These are phyloP conservation scores for Pythium folliculosum DNA, from an alignment of 352 stramenopile species.

Conservation along the genomic window DNA sequence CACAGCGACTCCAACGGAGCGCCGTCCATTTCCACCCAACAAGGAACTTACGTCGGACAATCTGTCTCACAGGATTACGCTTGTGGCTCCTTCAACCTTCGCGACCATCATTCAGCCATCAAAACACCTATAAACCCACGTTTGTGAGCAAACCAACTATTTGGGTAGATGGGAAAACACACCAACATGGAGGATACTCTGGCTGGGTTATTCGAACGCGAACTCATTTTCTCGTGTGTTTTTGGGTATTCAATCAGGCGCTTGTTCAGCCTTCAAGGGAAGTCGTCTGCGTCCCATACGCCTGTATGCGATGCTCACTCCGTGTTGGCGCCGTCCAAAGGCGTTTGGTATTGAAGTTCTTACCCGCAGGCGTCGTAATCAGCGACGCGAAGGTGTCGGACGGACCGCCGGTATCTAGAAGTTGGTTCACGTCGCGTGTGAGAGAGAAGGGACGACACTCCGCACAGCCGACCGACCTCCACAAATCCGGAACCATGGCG, in stretches of 20 bases:
- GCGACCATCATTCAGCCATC: constrained; percentile 1
- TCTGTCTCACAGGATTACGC: constrained; percentile 19
- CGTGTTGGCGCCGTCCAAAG: neutral
- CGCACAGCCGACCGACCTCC: neutral
- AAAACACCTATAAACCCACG: constrained; percentile 3
- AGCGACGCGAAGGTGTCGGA: neutral
- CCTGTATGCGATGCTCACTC: constrained; percentile 1
- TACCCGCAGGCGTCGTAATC: constrained; percentile 1
- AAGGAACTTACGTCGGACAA: neutral
- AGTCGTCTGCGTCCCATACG: no score
- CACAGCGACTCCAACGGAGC: neutral
- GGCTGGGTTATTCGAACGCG: no score
- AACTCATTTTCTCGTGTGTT: neutral
- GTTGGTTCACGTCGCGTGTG: neutral
- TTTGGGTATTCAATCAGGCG: constrained; percentile 6
- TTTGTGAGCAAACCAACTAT: no score
- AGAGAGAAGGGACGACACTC: constrained; percentile 2
- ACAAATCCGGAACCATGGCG: constrained; percentile 1
- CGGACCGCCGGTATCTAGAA: constrained; percentile 5
- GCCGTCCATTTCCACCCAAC: neutral
- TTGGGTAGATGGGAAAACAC: neutral
- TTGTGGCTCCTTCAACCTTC: constrained; percentile 13
- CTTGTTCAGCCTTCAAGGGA: no score
- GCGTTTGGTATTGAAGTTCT: constrained; percentile 16
- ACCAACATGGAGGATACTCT: no score